These are phyloP conservation scores for Colletotrichum musicola DNA, from an alignment of 2,329 filamentous ascomycete species.

Conservation along the genomic window DNA sequence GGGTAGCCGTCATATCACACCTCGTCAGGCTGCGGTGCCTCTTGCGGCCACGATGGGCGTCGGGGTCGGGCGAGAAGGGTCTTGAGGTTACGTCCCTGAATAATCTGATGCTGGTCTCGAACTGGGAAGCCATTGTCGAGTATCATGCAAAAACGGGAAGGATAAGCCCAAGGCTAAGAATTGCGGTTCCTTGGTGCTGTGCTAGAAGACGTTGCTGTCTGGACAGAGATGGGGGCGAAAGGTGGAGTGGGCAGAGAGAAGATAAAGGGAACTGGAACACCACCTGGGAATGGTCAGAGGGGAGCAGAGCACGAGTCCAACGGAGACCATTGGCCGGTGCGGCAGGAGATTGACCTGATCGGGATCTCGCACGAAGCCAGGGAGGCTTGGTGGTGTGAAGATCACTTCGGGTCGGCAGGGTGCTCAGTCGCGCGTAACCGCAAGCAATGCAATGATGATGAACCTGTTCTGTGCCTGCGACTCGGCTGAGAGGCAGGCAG, in stretches of 20 bases:
- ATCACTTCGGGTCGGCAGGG: constrained; percentile 16
- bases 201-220: constrained; percentile 3
- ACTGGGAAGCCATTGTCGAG: constrained; percentile 22
- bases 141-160: neutral
- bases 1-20: constrained; percentile 47
- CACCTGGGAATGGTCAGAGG: neutral
- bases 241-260: constrained; percentile 17
- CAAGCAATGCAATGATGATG: constrained; percentile 22
- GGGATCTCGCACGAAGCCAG: constrained; percentile 25
- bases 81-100: constrained; percentile 25
- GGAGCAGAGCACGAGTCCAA: constrained; percentile 15
- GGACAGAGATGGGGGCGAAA: neutral
- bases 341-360: constrained; percentile 28
- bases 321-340: constrained; percentile 14
- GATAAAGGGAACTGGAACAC: constrained; percentile 15
- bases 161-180: neutral
- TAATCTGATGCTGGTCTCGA: constrained; percentile 22
- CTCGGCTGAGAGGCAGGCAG: constrained; percentile 12
- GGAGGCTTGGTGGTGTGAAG: constrained; percentile 18
- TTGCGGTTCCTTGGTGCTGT: constrained; percentile 3
- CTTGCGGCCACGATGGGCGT: constrained; percentile 51
- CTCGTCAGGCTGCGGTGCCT: constrained; percentile 54
- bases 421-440: constrained; percentile 8
- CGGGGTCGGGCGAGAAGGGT: constrained; percentile 35
- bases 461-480: constrained; percentile 8